Percentiles rank a stretch among this genome's conserved stretches.
These are phyloP conservation scores for Populus deltoides DNA, from an alignment of 345 rosid species.

Conservation along the genomic window DNA sequence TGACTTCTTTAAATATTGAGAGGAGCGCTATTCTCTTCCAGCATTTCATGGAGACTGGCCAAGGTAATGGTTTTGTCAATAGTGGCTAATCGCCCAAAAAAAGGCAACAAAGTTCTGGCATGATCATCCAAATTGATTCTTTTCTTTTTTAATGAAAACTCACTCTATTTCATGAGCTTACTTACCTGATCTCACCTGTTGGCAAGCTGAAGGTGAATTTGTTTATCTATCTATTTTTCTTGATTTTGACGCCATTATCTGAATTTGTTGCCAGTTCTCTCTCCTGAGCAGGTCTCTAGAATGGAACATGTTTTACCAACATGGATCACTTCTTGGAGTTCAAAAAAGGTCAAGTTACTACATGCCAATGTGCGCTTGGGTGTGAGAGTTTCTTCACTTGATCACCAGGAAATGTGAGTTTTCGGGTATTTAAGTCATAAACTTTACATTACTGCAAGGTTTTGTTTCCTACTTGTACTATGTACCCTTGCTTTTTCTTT, in stretches of 20 bases:
- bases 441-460: background rate
- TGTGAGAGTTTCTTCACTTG: conserved; percentile 65
- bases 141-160: background rate
- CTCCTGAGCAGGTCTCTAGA: conserved; percentile 68
- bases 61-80: conserved; percentile 44
- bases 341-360: conserved; percentile 34
- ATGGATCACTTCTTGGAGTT: conserved; percentile 44
- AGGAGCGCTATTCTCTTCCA: conserved; percentile 73
- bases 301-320: conserved; percentile 72
- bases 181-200: background rate
- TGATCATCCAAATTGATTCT: too few relatives aligned
- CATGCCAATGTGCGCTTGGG: conserved; percentile 55
- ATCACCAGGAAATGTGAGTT: conserved; percentile 62
- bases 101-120: too few relatives aligned
- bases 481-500: too few relatives aligned
- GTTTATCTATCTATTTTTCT: background rate
- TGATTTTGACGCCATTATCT: conserved; percentile 28
- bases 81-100: too few relatives aligned
- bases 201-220: background rate
- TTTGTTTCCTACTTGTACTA: background rate
- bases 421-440: conserved; percentile 2
- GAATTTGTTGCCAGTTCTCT: conserved; percentile 59
- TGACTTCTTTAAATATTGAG: conserved; percentile 70
- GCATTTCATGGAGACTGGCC: conserved; percentile 61
- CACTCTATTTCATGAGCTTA: background rate